Evolutionary conservation across 83 land plant genomes (phyloP), one percentile per base, ranked within the genome.

Genomic region (Picea engelmannii): DNA sequence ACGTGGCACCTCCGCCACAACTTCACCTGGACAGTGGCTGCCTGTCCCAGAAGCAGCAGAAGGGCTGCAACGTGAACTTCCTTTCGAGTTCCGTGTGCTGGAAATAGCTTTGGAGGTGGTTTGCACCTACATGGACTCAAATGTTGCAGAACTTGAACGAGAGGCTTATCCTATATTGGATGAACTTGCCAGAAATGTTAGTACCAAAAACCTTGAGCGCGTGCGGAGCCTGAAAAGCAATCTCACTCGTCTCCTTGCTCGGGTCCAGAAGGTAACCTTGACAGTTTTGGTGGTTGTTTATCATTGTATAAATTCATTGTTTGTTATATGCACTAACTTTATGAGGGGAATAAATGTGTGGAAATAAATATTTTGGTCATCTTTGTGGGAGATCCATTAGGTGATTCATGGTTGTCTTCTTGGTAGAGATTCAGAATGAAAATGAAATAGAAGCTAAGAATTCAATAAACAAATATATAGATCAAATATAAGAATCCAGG

Each of bases 1-100:
- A 68, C 90, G 78, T 47, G 65, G 74, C 69, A 69, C 67, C 17
- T 58, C 86, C 12, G 89, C 80, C 25, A 62, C 78, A 76, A 71
- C 76, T 18, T 68, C 86, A 25, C 64, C 80, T 62, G 83, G 78
- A 64, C 78, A 83, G 12, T 84, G 84, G 88, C 61, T 81, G 38
- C 84, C 82, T 62, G 66, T 40, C 66, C 83, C 86, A 55, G 89
- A 87, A 66, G 85, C 85, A 49, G 83, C 59, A 73, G 95, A 90
- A 68, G 95, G 83, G 42, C 61, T 88, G 66, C 89, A 83, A 8
- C 80, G 79, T 74, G 95, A 89, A 78, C 94, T 98, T 81, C 99
- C 99, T 11, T 98, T 98, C 86, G 99, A 98, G 91, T 98, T 98
- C 84, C 92, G 92, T 80, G 93, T 98, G 38, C 85, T 98, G 79